Evolutionary conservation across 2,329 filamentous ascomycete genomes (phyloP).

Genomic region (Trichophyton schoenleinii): DNA sequence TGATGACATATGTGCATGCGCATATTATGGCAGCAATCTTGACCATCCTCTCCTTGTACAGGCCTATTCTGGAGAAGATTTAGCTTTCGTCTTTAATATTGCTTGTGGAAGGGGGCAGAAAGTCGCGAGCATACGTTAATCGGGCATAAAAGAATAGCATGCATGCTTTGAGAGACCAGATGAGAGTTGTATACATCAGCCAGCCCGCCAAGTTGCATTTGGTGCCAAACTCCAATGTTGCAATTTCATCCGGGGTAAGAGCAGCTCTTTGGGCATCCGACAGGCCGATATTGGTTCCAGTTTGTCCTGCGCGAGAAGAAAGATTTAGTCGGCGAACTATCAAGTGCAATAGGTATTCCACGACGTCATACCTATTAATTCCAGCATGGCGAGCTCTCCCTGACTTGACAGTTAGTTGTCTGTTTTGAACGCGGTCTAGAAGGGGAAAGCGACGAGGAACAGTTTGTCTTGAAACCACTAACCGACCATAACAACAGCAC

Average conservation of each 20-base stretch:
- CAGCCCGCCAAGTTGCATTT: constrained; percentile 27
- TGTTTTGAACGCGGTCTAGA: too few species aligned
- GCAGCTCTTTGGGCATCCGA: constrained; percentile 21
- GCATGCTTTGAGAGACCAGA: constrained; percentile 34
- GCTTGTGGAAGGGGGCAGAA: not conserved
- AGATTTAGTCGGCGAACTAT: not conserved
- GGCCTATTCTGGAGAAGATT: constrained; percentile 18
- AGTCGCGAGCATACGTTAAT: constrained; percentile 26
- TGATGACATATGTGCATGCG: constrained; percentile 22
- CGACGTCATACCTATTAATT: constrained; percentile 15
- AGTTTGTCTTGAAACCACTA: not conserved
- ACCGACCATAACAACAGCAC: constrained; percentile 31
- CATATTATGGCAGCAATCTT: constrained; percentile 25
- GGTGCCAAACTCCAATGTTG: constrained; percentile 23
- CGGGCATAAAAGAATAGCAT: constrained; percentile 35
- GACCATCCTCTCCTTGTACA: constrained; percentile 29
- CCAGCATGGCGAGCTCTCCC: constrained; percentile 15
- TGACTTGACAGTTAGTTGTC: constrained; percentile 1
- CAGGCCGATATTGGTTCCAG: constrained; percentile 31
- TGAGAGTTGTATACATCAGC: constrained; percentile 32
- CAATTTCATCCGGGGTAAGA: constrained; percentile 22
- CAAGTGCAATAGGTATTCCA: not conserved
- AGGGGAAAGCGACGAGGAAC: not conserved
- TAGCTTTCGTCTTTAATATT: not conserved
- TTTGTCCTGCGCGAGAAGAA: constrained; percentile 18